Base-by-base conservation (phyloP, 805 yeast species). In the Candida silvatica region DNA sequence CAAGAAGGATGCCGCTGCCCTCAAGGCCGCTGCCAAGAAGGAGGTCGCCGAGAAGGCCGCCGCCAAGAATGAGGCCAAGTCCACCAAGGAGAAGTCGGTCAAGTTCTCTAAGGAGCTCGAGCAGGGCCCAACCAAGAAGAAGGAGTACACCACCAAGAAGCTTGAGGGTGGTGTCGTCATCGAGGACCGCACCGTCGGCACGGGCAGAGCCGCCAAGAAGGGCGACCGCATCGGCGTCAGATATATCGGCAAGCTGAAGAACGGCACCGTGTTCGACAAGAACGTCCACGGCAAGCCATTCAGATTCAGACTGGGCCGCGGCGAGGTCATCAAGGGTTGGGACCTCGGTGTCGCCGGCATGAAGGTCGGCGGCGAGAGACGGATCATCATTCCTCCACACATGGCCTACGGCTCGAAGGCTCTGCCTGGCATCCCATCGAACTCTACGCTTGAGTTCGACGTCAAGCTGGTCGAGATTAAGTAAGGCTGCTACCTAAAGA, bases 321-420 rank as follows among this genome's bases (percentile, higher is more conserved):
- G 97, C 58, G 98, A 92, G 67, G 97, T 94, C 49, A 92, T 92
- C 71, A 85, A 85, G 64, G 98, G 97, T 46, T 92, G 95, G 85
- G 99, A 92, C 59, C 74, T 90, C 54, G 99, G 99, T 72, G 92
- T 92, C 52, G 87, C 90, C 40, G 97, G 97, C 59, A 88, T 92
- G 97, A 78, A 94, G 38, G 94, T 85, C 57, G 96, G 96, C 55
- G 97, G 97, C 58, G 98, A 92, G 74, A 88, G 98, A 74, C 80
- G 97, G 69, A 86, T 92, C 48, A 74, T 86, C 42, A 86, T 92
- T 48, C 98, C 99, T 51, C 80, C 98, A 36, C 76, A 88, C 54
- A 83, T 84, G 78, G 99, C 96, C 38, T 92, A 92, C 66, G 99
- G 99, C 47, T 81, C 81, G 54, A 80, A 83, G 67, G 76, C 83